Base-by-base conservation (phyloP, 495 filamentous ascomycete species). In the Neurospora tetraspora region DNA sequence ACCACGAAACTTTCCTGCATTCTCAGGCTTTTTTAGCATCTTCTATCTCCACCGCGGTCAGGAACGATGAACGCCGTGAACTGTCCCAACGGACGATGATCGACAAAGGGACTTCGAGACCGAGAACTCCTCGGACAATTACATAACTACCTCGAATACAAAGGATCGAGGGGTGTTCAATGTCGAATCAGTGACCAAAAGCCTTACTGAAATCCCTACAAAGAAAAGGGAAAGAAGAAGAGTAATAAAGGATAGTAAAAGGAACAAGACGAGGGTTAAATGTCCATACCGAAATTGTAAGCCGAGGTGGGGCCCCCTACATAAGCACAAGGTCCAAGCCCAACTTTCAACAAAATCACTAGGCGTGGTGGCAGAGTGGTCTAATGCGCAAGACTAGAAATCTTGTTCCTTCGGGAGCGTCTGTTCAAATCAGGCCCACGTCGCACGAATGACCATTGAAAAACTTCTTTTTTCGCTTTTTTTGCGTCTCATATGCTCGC, bases 371-470 rank as follows among this genome's bases (percentile, higher is more conserved):
- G 45, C 42, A 45, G 42, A 45, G 42, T 45, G 42, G 42, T 45
- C 42, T 45, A 45, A 45, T 45, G 42, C 42, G 42, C 42, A 45
- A 45, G 42, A 45, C 42, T 45, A 45, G 42, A 45, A 45, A 45
- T 45, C 42, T 45, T 45, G 42, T 45, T 45, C 42, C 42, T 45
- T 45, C 42, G 42, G 42, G 42, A 45, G 42, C 42, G 42, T 53
- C 45, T 53, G 45, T 53, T 53, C 45, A 20, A 53, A 53, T 59
- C 47, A 59, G 47, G 47, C 47, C 47, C 47, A 59, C 47, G 47
- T 59, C 47, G 47, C 47, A 59, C 23, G 47, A 59, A 59, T 59
- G 47, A 59, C 47, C 47, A 59, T 27, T 2, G 4, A 5, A 6
- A 53, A 12, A 3, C 2, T 59, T 59, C 11, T 7, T 31, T 61